Percentiles rank a stretch among this genome's conserved stretches.
Conservation (phyloP, 2,329 filamentous ascomycete species). For the Paracamarosporium sp. region DNA sequence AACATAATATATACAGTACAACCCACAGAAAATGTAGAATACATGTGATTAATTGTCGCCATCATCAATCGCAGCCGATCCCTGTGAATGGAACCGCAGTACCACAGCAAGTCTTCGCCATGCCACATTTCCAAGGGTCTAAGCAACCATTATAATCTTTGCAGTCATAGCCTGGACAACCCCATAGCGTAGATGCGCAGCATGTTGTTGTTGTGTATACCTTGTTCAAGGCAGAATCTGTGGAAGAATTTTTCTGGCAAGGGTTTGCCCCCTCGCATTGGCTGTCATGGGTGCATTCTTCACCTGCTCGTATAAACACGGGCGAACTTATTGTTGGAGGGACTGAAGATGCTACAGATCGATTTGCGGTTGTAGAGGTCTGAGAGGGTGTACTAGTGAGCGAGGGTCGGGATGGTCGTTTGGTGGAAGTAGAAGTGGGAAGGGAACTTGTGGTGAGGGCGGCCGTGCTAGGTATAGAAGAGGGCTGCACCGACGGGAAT, state of each 20-base stretch:
- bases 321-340: no score
- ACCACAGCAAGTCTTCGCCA: background rate
- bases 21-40: background rate
- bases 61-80: background rate
- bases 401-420: no score
- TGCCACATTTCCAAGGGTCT: background rate
- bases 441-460: no score
- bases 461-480: no score
- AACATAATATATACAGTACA: background rate
- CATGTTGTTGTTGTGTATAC: background rate
- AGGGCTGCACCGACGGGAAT: no score
- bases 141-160: background rate
- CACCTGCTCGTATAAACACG: no score
- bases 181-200: background rate
- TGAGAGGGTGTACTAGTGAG: no score
- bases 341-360: no score
- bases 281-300: background rate
- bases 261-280: background rate
- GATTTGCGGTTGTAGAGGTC: no score
- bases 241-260: background rate
- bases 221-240: background rate
- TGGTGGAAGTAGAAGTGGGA: no score
- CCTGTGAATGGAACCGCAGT: background rate
- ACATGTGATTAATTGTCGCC: background rate
- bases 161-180: background rate